Conservation (phyloP, 1,284 basidiomycete genomes). For the Malassezia slooffiae region DNA sequence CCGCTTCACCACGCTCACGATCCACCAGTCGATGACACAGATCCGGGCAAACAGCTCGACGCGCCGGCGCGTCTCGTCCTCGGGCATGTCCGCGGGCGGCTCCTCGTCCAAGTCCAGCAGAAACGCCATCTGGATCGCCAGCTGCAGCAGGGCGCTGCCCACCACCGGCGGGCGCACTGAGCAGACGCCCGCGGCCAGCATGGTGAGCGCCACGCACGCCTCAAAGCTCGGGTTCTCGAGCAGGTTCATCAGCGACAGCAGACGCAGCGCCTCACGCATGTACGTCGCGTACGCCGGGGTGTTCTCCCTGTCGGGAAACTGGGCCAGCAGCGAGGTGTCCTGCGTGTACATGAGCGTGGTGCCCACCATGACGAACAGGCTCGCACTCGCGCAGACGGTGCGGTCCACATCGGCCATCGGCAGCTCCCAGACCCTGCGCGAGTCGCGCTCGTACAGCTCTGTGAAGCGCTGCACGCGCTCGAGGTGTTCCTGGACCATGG, state of each 20-base stretch:
- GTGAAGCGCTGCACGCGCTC: slow-evolving; percentile 11
- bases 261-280: slow-evolving; percentile 24
- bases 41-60: slow-evolving; percentile 24
- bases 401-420: neutral
- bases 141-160: slow-evolving; percentile 20
- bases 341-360: slow-evolving; percentile 6
- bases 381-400: slow-evolving; percentile 1
- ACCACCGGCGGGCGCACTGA: slow-evolving; percentile 22
- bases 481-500: slow-evolving; percentile 12
- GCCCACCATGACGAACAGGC: slow-evolving; percentile 1
- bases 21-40: slow-evolving; percentile 24
- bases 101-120: slow-evolving; percentile 30
- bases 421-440: neutral
- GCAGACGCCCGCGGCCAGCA: slow-evolving; percentile 17
- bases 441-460: neutral
- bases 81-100: slow-evolving; percentile 21
- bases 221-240: slow-evolving; percentile 33
- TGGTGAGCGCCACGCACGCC: slow-evolving; percentile 16
- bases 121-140: slow-evolving; percentile 24
- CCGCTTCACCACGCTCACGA: slow-evolving; percentile 8
- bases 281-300: slow-evolving; percentile 19
- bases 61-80: slow-evolving; percentile 22
- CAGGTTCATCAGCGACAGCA: slow-evolving; percentile 24
- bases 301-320: slow-evolving; percentile 12
- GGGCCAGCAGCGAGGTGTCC: slow-evolving; percentile 12